A percentile compares a stretch with the other conserved stretches of the same genome.
Evolutionary conservation across 495 filamentous ascomycete genomes (phyloP).

Genomic region (Podospora fimiseda): DNA sequence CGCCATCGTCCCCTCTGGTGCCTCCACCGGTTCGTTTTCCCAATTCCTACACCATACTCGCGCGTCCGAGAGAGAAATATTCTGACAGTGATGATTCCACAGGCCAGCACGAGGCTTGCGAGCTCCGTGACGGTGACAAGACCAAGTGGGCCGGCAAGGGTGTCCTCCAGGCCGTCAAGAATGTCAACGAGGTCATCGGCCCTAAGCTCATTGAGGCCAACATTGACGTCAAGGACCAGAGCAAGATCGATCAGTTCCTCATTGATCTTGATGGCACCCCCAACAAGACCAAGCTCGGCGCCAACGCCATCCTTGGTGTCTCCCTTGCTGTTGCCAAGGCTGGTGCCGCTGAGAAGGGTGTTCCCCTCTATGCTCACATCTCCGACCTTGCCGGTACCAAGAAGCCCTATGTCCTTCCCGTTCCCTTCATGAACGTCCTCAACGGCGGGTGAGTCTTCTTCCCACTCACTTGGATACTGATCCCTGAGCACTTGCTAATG

Average conservation of each 20-base stretch:
- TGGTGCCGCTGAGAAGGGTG: constrained; percentile 93
- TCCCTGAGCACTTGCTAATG: constrained; percentile 22
- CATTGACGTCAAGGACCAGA: constrained; percentile 96
- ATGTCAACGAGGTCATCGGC: constrained; percentile 91
- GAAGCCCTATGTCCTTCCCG: constrained; percentile 98
- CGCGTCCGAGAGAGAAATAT: neutral
- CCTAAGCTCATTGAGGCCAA: constrained; percentile 88
- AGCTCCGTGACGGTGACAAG: constrained; percentile 99
- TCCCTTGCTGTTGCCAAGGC: constrained; percentile 95
- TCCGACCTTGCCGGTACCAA: constrained; percentile 98
- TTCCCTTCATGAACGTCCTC: constrained; percentile 99
- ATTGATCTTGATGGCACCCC: constrained; percentile 91
- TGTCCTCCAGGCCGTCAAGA: constrained; percentile 90
- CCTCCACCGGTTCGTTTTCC: constrained; percentile 77
- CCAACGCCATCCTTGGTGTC: constrained; percentile 98
- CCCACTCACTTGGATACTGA: neutral
- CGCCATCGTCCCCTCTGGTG: constrained; percentile 96
- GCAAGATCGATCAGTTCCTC: constrained; percentile 85
- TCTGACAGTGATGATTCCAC: constrained; percentile 16
- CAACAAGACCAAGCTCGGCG: constrained; percentile 97
- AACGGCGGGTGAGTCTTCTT: constrained; percentile 69
- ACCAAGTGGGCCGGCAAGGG: constrained; percentile 94
- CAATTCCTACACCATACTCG: neutral
- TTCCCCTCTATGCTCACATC: constrained; percentile 96
- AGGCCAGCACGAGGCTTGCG: constrained; percentile 97